Evolutionary conservation across 2,329 filamentous ascomycete genomes (phyloP), one percentile per base, ranked within the genome.

Genomic region (Aspergillus fischeri): DNA sequence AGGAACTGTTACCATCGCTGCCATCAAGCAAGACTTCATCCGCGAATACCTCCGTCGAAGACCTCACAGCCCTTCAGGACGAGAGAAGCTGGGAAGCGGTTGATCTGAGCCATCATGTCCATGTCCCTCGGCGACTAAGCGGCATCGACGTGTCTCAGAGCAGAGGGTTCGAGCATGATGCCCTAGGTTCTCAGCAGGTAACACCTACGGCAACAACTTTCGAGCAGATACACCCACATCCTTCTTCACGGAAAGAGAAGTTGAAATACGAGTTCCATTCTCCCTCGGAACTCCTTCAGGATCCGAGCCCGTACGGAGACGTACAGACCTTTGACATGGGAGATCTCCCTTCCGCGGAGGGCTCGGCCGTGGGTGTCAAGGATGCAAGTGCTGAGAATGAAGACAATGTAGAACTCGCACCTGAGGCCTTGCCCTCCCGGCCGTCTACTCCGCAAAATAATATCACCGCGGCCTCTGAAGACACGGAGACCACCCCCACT

Each of bases 191-290:
- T 5, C 78, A 86, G 62, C 84, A 90, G 66, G 81, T 82, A 0
- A 92, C 89, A 1, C 89, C 89, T 1, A 89, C 85, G 59, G 86
- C 86, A 4, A 80, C 78, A 20, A 72, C 77, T 9, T 82, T 81
- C 52, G 69, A 74, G 14, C 55, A 73, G 49, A 66, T 65, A 2
- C 29, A 57, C 53, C 41, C 49, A 5, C 41, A 56, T 11, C 54
- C 54, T 49, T 59, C 59, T 7, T 60, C 60, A 11, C 72, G 70
- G 56, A 71, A 74, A 42, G 74, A 80, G 41, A 73, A 73, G 56
- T 72, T 68, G 1, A 77, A 73, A 42, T 77, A 78, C 55, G 75
- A 78, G 52, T 79, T 79, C 55, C 77, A 79, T 58, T 78, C 77
- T 20, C 75, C 76, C 1, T 78, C 76, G 2, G 77, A 79, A 55